phyloP scores from a whole-genome alignment of 192 early-diverging fungal genomes.

The Coemansia sp. region DNA sequence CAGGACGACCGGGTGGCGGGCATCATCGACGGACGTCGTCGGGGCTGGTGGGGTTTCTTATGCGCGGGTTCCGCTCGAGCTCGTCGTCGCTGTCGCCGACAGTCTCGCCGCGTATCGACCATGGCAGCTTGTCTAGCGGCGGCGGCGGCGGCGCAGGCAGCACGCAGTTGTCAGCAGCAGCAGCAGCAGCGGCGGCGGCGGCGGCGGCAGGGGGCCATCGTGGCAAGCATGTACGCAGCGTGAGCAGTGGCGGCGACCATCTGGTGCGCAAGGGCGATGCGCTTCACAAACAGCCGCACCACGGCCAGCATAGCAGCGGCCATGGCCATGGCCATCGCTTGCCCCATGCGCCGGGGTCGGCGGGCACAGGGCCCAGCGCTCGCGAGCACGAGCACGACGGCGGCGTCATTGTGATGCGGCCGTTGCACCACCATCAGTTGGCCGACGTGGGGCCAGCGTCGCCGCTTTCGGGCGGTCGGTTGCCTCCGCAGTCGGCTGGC shows the following conservation, averaged over 20 bases:
- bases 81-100: slow-evolving; percentile 13
- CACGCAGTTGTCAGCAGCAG: slow-evolving; percentile 5
- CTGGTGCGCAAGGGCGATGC: neutral
- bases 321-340: too few relatives aligned
- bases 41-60: slow-evolving; percentile 40
- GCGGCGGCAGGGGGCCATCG: neutral
- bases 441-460: too few relatives aligned
- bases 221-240: slow-evolving; percentile 22
- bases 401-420: slow-evolving; percentile 7
- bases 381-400: neutral
- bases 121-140: neutral
- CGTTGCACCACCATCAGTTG: neutral
- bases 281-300: neutral
- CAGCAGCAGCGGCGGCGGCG: slow-evolving; percentile 10
- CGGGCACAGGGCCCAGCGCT: neutral
- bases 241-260: slow-evolving; percentile 8
- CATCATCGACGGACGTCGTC: slow-evolving; percentile 45
- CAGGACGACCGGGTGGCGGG: neutral
- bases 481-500: neutral
- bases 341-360: neutral
- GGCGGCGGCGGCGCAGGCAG: neutral
- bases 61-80: slow-evolving; percentile 37
- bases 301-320: too few relatives aligned
- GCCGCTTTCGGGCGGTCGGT: neutral
- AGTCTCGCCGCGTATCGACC: slow-evolving; percentile 1